Evolutionary conservation across 176 grass and related monocot genomes (phyloP).

Genomic region (Carex kokanica): DNA sequence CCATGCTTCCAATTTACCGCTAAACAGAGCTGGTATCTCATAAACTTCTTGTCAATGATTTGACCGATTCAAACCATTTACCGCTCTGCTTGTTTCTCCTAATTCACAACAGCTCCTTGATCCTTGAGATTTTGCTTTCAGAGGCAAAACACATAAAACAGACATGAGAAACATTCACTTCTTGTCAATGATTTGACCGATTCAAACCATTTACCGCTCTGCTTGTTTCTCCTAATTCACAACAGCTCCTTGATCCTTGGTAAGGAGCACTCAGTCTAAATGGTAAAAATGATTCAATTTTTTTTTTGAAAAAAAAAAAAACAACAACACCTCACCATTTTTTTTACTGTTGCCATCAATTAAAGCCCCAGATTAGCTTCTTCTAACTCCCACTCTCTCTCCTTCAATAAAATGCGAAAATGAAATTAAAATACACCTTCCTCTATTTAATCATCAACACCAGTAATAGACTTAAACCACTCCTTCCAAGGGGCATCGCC

Average conservation of each 20-base stretch:
- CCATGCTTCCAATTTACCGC: no score
- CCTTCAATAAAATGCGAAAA: not conserved
- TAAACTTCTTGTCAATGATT: not conserved
- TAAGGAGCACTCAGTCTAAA: not conserved
- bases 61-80: conserved; percentile 4
- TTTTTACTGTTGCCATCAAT: not conserved
- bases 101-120: not conserved
- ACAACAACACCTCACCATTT: not conserved
- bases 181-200: not conserved
- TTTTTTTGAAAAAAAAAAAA: not conserved
- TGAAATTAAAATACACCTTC: conserved; percentile 32
- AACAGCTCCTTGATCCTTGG: not conserved
- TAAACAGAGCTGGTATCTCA: no score
- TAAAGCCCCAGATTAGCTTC: not conserved
- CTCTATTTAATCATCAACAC: conserved; percentile 52
- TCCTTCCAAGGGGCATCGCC: conserved; percentile 84
- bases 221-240: not conserved
- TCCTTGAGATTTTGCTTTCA: not conserved
- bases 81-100: not conserved
- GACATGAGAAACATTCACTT: conserved; percentile 4
- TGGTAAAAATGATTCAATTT: not conserved
- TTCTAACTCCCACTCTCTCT: not conserved
- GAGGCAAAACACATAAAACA: not conserved
- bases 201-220: conserved; percentile 8
- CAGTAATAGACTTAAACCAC: conserved; percentile 56